Evolutionary conservation across 192 early-diverging fungal species (phyloP).

Genomic region (Neocallimastix lanati): DNA sequence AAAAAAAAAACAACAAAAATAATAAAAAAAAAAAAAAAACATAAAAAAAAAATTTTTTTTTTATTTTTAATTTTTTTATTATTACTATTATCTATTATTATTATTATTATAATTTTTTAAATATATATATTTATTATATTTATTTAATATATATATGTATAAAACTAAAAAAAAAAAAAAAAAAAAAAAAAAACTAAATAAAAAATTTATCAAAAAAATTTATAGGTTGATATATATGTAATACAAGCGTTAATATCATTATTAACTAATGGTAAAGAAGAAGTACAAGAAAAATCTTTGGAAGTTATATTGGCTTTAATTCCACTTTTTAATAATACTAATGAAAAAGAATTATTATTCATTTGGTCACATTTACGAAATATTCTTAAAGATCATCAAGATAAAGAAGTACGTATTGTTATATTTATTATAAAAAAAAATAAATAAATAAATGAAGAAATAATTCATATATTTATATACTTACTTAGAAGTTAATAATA

Average conservation of each 20-base stretch:
- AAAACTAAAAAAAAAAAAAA: background rate
- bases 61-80: no score
- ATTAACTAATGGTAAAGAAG: background rate
- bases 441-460: no score
- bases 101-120: background rate
- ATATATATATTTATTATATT: no score
- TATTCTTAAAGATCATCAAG: constrained; percentile 12
- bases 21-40: no score
- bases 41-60: no score
- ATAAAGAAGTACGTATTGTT: constrained; percentile 12
- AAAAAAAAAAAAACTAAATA: background rate
- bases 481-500: no score
- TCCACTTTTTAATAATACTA: constrained; percentile 15
- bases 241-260: constrained; percentile 33
- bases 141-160: background rate
- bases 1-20: no score
- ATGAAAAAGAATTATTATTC: constrained; percentile 29
- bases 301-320: constrained; percentile 6
- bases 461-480: no score
- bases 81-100: no score
- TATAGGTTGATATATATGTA: constrained; percentile 26
- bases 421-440: no score
- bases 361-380: constrained; percentile 21
- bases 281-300: background rate
- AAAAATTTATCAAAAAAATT: background rate